Evolutionary conservation across 148 eudicot genomes (phyloP), one percentile per base, ranked within the genome.

Genomic region (Pharnaceum exiguum): DNA sequence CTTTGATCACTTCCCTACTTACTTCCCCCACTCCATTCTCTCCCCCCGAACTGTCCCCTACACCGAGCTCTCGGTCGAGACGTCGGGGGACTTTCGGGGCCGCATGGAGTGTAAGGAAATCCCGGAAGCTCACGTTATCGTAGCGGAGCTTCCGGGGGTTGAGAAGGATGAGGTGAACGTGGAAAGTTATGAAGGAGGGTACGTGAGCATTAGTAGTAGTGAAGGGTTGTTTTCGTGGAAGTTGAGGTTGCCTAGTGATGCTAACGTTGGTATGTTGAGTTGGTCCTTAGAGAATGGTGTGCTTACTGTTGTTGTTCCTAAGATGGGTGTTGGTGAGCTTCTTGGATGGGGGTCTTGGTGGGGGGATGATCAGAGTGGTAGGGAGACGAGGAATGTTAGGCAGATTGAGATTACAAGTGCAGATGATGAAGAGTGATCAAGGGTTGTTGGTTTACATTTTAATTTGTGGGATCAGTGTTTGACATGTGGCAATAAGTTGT

Each of bases 291-390:
- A 75, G 65, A 61, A 70, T 22, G 71, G 65, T 10, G 71, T 75
- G 8, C 51, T 75, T 22, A 75, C 79, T 18, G 75, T 75, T 6
- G 64, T 75, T 10, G 71, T 75, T 45, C 75, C 79, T 9, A 75
- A 75, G 51, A 28, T 65, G 27, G 49, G 23, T 38, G 23, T 48
- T 22, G 3, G 1, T 0, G 10, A 50, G n/a, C n/a, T n/a, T n/a
- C n/a, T n/a, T n/a, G 44, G 27, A 13, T 25, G 40, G 51, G 32
- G 1, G 18, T 49, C 26, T 57, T 56, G 8, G 10, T 7, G 23
- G 11, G 58, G 8, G 26, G 21, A 5, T 57, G 2, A n/a, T n/a
- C n/a, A n/a, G n/a, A n/a, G 26, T 27, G 28, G 31, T 17, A 15
- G 26, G 62, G 0, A 30, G 30, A 18, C 46, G 44, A 3, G 45